Conservation (phyloP, 768 basidiomycete genomes). For the Calocybe indica region DNA sequence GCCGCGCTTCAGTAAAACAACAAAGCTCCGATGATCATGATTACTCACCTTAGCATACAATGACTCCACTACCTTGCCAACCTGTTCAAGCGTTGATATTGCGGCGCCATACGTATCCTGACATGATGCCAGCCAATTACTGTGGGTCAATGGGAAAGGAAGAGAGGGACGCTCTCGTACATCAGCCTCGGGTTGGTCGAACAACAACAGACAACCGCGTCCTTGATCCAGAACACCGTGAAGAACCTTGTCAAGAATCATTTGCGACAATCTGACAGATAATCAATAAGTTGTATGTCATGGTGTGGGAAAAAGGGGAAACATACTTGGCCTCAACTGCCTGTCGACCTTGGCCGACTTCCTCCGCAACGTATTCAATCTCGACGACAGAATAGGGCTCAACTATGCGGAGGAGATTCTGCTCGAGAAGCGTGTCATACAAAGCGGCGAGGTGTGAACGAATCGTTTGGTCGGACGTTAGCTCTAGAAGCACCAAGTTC, state of each 20-base stretch:
- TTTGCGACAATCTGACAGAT: conserved; percentile 77
- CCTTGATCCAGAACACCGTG: conserved; percentile 97
- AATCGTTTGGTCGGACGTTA: conserved; percentile 93
- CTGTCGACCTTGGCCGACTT: conserved; percentile 82
- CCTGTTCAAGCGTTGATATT: conserved; percentile 84
- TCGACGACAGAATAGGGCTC: conserved; percentile 95
- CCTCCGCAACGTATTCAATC: conserved; percentile 82
- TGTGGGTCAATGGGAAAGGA: background rate
- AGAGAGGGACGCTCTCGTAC: conserved; percentile 38
- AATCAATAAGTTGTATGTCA: background rate
- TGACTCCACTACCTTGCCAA: conserved; percentile 91
- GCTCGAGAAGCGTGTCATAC: conserved; percentile 94
- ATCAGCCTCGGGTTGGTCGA: conserved; percentile 80
- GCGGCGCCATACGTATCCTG: conserved; percentile 87
- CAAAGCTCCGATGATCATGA: no score
- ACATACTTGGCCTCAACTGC: conserved; percentile 88
- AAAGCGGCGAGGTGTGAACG: conserved; percentile 89
- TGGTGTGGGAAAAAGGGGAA: background rate
- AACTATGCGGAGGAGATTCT: conserved; percentile 91
- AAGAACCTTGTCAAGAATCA: conserved; percentile 95
- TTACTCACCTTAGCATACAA: conserved; percentile 71
- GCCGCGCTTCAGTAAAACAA: background rate
- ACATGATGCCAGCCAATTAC: no score
- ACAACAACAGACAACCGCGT: conserved; percentile 86
- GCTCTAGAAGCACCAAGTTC: conserved; percentile 44